Evolutionary conservation across 1,284 basidiomycete species (phyloP).

Genomic region (Heterobasidion occidentale): DNA sequence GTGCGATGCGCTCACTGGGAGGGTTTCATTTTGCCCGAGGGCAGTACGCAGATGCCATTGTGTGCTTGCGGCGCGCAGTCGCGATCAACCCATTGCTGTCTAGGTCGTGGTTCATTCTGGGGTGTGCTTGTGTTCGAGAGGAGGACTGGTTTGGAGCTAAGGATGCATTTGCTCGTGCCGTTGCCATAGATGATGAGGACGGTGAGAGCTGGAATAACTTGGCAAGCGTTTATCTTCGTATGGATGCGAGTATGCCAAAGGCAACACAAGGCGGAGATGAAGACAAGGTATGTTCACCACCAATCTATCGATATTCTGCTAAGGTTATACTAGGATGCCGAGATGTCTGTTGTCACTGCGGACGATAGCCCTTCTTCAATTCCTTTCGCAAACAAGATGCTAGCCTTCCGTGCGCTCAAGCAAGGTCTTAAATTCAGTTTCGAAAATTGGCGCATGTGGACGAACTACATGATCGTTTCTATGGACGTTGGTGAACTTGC

Average conservation of each 20-base stretch:
- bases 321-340: not conserved
- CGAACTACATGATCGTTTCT: slow-evolving; percentile 93
- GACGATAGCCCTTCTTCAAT: not conserved
- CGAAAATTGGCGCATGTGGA: slow-evolving; percentile 98
- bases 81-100: slow-evolving; percentile 83
- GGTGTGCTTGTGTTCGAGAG: slow-evolving; percentile 77
- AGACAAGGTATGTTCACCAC: slow-evolving; percentile 17
- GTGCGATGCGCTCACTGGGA: slow-evolving; percentile 89
- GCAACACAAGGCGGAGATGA: slow-evolving; percentile 15
- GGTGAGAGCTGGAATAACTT: slow-evolving; percentile 98
- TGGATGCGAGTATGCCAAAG: slow-evolving; percentile 38
- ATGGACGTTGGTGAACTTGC: slow-evolving; percentile 89
- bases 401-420: slow-evolving; percentile 92
- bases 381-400: slow-evolving; percentile 68
- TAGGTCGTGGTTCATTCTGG: slow-evolving; percentile 94
- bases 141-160: slow-evolving; percentile 83
- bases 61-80: slow-evolving; percentile 67
- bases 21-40: slow-evolving; percentile 71
- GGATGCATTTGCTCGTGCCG: slow-evolving; percentile 81
- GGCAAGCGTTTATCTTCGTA: slow-evolving; percentile 88
- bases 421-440: slow-evolving; percentile 81
- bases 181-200: slow-evolving; percentile 91
- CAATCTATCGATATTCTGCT: not conserved
- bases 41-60: slow-evolving; percentile 59
- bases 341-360: not conserved